phyloP scores from a whole-genome alignment of 2,329 filamentous ascomycete species.

The Incumbomyces lentus region DNA sequence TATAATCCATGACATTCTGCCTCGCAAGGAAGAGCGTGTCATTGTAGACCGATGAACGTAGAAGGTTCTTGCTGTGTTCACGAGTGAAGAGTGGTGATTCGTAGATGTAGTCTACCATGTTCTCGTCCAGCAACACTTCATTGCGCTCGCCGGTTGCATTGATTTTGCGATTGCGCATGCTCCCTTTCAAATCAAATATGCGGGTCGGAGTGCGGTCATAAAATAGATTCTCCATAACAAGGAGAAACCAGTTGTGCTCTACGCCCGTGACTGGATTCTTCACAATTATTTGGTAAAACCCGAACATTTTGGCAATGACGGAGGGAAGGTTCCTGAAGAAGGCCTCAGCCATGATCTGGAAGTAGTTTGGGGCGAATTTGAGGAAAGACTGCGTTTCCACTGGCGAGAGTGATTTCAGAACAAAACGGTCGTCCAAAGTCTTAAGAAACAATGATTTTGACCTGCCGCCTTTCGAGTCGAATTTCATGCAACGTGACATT shows the following conservation, averaged over 20 bases:
- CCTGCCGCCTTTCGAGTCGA: conserved; percentile 96
- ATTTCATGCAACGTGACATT: conserved; percentile 87
- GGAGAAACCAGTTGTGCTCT: conserved; percentile 86
- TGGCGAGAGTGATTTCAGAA: conserved; percentile 81
- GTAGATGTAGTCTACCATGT: conserved; percentile 98
- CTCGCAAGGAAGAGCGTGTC: conserved; percentile 90
- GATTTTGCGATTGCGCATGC: conserved; percentile 97
- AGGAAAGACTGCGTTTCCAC: conserved; percentile 91
- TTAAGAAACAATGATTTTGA: conserved; percentile 96
- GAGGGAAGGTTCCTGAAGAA: conserved; percentile 91
- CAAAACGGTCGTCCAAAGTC: conserved; percentile 85
- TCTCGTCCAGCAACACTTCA: conserved; percentile 92
- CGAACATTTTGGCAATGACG: conserved; percentile 98
- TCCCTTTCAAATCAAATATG: conserved; percentile 92
- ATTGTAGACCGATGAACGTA: conserved; percentile 89
- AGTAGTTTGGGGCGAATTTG: conserved; percentile 92
- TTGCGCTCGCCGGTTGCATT: conserved; percentile 91
- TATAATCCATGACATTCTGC: conserved; percentile 99
- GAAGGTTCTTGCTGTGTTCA: conserved; percentile 89
- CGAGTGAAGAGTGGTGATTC: conserved; percentile 90
- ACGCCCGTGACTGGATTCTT: conserved; percentile 86
- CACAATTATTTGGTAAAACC: conserved; percentile 94
- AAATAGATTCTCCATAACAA: conserved; percentile 96
- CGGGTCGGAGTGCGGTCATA: conserved; percentile 86
- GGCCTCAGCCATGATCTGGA: conserved; percentile 91